phyloP scores from a whole-genome alignment of 805 yeast genomes.

The Ogataea angusta region DNA sequence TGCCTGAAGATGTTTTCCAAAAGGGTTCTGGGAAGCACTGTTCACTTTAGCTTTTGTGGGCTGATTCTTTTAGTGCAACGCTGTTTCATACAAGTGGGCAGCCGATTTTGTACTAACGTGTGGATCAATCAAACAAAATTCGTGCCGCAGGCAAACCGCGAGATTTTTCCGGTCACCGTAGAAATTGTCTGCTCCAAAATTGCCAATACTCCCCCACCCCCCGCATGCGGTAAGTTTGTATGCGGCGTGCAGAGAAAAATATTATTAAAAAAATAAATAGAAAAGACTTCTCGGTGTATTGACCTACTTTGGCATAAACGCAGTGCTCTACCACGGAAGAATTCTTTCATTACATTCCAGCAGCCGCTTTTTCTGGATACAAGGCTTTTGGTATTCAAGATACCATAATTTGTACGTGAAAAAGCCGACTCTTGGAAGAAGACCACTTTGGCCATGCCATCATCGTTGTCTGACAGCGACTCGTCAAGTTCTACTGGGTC shows the following conservation, averaged over 20 bases:
- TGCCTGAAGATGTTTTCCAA: too few relatives aligned
- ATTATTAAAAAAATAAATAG: not conserved
- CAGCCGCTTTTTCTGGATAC: too few relatives aligned
- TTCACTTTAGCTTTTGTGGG: too few relatives aligned
- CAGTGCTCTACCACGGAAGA: too few relatives aligned
- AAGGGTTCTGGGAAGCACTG: too few relatives aligned
- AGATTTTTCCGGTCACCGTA: not conserved
- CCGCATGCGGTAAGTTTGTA: not conserved
- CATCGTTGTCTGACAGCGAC: constrained; percentile 1
- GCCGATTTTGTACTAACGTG: not conserved
- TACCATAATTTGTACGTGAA: not conserved
- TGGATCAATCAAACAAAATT: not conserved
- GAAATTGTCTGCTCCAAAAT: not conserved
- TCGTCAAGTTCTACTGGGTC: constrained; percentile 7
- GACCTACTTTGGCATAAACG: not conserved
- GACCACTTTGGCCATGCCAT: constrained; percentile 4
- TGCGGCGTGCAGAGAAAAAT: constrained; percentile 1
- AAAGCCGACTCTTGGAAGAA: not conserved
- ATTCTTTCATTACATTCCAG: too few relatives aligned
- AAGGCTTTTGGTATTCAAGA: too few relatives aligned
- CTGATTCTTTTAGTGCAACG: too few relatives aligned
- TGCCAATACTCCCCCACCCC: not conserved
- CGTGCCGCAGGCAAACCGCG: not conserved
- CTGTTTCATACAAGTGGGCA: too few relatives aligned
- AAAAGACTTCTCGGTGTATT: not conserved